Conservation (phyloP, 441 rosid genomes). For the Eruca vesicaria region DNA sequence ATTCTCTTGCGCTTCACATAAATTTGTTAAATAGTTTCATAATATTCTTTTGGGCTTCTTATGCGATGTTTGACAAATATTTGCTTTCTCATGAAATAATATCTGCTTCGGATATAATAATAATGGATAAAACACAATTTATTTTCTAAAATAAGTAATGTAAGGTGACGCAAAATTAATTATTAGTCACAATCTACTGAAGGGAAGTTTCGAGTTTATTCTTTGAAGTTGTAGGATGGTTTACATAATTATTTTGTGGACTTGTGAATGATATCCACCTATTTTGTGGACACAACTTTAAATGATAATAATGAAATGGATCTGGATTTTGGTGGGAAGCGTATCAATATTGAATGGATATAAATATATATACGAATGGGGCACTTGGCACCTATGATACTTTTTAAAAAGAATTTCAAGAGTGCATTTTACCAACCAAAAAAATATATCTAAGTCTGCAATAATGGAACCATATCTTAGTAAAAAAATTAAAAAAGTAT, state of each 20-base stretch:
- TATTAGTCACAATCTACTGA: background rate
- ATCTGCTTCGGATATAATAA: slow-evolving; percentile 31
- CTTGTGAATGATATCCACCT: background rate
- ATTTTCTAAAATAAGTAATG: background rate
- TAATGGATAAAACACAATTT: background rate
- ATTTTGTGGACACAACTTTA: background rate
- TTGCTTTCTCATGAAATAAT: slow-evolving; percentile 29
- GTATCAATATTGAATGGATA: background rate
- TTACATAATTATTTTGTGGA: too few relatives aligned
- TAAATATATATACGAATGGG: slow-evolving; percentile 1
- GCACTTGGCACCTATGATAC: slow-evolving; percentile 29
- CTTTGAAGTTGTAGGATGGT: background rate
- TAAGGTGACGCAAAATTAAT: background rate
- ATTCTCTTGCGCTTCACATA: slow-evolving; percentile 23
- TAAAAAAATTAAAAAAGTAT: too few relatives aligned
- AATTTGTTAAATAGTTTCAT: slow-evolving; percentile 16
- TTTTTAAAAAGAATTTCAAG: slow-evolving; percentile 1
- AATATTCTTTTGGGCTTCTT: slow-evolving; percentile 4
- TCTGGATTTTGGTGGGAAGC: slow-evolving; percentile 2
- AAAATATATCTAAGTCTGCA: background rate
- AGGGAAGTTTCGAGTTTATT: background rate
- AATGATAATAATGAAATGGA: background rate
- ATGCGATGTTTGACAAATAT: slow-evolving; percentile 29
- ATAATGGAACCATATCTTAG: slow-evolving; percentile 29
- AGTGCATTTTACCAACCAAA: background rate